A percentile compares a stretch with the other conserved stretches of the same genome.
Evolutionary conservation across 495 filamentous ascomycete species (phyloP).

Genomic region (Lepraria neglecta): DNA sequence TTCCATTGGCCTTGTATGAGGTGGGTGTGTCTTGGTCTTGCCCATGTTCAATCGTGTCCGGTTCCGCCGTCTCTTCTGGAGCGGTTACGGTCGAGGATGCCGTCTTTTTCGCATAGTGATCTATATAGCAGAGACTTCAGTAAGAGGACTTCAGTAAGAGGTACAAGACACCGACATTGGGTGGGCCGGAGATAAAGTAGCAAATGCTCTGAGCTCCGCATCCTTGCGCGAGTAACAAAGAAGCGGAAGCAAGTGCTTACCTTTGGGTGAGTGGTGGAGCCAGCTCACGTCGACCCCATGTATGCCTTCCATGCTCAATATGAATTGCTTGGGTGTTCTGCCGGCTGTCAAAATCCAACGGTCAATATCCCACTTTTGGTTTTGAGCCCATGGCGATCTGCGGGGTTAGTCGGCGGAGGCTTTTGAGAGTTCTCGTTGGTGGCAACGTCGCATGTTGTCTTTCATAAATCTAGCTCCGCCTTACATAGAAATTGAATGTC

Average conservation of each 20-base stretch:
- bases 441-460: neutral
- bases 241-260: conserved; percentile 34
- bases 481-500: neutral
- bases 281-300: conserved; percentile 65
- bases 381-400: conserved; percentile 15
- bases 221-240: neutral
- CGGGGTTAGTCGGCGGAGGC: conserved; percentile 18
- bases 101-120: conserved; percentile 16
- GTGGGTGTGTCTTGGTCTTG: conserved; percentile 9
- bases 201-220: neutral
- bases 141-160: neutral
- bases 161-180: neutral
- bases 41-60: conserved; percentile 5
- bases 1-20: conserved; percentile 16
- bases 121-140: conserved; percentile 5
- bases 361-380: neutral
- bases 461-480: neutral
- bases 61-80: conserved; percentile 1
- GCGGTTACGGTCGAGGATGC: neutral
- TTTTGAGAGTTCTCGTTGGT: conserved; percentile 1
- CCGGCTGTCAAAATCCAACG: neutral
- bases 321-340: neutral
- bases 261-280: conserved; percentile 62
- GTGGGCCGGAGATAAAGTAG: neutral
- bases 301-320: conserved; percentile 48